phyloP scores from a whole-genome alignment of 345 rosid genomes.

The Eucalyptus melliodora region DNA sequence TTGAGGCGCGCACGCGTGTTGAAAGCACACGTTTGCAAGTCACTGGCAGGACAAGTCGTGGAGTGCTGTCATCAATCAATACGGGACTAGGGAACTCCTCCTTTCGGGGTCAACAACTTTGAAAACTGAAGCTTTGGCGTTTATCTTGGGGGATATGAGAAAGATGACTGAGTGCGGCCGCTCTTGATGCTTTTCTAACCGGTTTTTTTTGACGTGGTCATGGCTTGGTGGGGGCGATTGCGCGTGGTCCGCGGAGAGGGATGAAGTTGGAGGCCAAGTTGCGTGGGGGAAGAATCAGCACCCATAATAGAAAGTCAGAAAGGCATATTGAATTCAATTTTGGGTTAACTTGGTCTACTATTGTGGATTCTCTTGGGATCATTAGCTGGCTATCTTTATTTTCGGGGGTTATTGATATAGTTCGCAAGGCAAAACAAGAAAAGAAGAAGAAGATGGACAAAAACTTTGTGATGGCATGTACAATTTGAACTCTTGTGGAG shows the following conservation, averaged over 20 bases:
- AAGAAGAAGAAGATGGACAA: not conserved
- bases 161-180: not conserved
- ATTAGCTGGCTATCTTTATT: not conserved
- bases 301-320: not conserved
- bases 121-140: not conserved
- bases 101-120: not conserved
- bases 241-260: not conserved
- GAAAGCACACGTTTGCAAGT: not conserved
- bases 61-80: not conserved
- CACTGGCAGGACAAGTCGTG: not conserved
- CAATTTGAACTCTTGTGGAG: not conserved
- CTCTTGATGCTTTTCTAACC: not conserved
- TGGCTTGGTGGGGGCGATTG: not conserved
- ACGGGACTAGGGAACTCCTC: not conserved
- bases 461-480: not conserved
- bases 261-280: not conserved
- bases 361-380: not conserved
- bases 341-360: not conserved
- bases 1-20: not conserved
- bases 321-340: not conserved
- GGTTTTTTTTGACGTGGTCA: not conserved
- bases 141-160: not conserved
- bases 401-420: not conserved
- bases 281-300: not conserved
- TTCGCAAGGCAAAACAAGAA: not conserved